Evolutionary conservation across 495 filamentous ascomycete genomes (phyloP).

Genomic region (Hyaloscypha finlandica): DNA sequence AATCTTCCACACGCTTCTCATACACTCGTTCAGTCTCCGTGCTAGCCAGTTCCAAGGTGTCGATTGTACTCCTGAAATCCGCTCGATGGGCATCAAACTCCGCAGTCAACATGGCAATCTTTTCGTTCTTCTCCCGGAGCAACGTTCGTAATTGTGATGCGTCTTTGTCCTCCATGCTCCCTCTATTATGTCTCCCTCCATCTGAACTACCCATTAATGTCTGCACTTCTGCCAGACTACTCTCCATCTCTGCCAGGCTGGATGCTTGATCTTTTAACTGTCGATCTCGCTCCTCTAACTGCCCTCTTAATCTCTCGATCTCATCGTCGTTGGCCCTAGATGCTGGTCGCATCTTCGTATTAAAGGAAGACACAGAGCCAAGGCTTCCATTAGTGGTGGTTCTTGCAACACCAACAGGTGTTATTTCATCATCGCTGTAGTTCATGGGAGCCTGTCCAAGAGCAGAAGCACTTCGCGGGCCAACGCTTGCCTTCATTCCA

Average conservation of each 20-base stretch:
- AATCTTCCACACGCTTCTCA: constrained; percentile 84
- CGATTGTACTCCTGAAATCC: constrained; percentile 95
- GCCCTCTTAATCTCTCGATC: constrained; percentile 60
- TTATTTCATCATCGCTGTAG: constrained; percentile 57
- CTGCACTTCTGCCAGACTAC: constrained; percentile 72
- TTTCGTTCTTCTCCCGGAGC: constrained; percentile 94
- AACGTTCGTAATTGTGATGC: constrained; percentile 73
- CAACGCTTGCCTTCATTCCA: constrained; percentile 50
- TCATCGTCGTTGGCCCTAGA: constrained; percentile 64
- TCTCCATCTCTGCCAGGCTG: constrained; percentile 83
- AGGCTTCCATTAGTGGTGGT: constrained; percentile 53
- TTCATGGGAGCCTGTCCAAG: constrained; percentile 44
- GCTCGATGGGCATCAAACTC: constrained; percentile 96
- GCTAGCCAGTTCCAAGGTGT: constrained; percentile 93
- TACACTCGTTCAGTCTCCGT: constrained; percentile 98
- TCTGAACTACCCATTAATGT: constrained; percentile 55
- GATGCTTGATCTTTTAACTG: constrained; percentile 85
- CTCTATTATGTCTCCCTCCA: constrained; percentile 35
- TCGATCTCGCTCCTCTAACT: constrained; percentile 81
- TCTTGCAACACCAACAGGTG: constrained; percentile 53
- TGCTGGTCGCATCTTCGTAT: constrained; percentile 47
- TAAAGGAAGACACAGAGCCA: constrained; percentile 49
- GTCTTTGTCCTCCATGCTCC: constrained; percentile 77
- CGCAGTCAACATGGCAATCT: constrained; percentile 84
- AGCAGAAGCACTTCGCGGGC: constrained; percentile 55